Base-by-base conservation (phyloP, 768 basidiomycete genomes). In the Lactarius evosmus region DNA sequence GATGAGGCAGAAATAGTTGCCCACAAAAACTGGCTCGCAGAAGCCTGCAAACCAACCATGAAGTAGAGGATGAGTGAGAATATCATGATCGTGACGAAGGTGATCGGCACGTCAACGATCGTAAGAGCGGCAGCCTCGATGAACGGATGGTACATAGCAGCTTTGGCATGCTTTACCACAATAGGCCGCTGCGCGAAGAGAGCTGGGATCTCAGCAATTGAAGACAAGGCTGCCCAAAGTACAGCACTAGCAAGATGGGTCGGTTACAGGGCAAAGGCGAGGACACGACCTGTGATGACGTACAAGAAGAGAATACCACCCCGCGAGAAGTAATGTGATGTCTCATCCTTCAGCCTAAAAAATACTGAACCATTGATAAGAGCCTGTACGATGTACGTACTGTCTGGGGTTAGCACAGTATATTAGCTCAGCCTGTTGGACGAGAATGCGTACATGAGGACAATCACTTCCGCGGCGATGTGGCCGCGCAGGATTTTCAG, bases 291-390 rank as follows among this genome's bases (percentile, higher is more conserved):
- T 7, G 22, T 38, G 32, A 32, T 32, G 30, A 75, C 83, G 36
- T 71, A 87, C 82, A 91, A 90, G 81, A 89, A 92, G 22, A 93
- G 76, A 27, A 88, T 79, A 75, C 90, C 86, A 41, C 89, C 89
- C n/a, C 91, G 83, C n/a, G 87, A 85, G 78, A 89, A 91, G 71
- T 82, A 87, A 11, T 83, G 84, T 16, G 77, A 73, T 0, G 89
- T 89, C 9, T 76, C 75, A 17, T 82, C 76, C 0, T 82, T 77
- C 36, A 85, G 74, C 9, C 80, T 76, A 61, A 84, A 77, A 78
- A 89, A 93, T 32, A 89, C 81, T 0, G 83, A 85, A 30, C 89
- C 88, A 56, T 87, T 79, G 58, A 83, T 79, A 54, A 80, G 69
- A 41, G 79, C 79, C 66, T 83, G 81, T 66, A 85, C 75, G 33